phyloP scores from a whole-genome alignment of 495 filamentous ascomycete genomes.

The Venustampulla echinocandica region DNA sequence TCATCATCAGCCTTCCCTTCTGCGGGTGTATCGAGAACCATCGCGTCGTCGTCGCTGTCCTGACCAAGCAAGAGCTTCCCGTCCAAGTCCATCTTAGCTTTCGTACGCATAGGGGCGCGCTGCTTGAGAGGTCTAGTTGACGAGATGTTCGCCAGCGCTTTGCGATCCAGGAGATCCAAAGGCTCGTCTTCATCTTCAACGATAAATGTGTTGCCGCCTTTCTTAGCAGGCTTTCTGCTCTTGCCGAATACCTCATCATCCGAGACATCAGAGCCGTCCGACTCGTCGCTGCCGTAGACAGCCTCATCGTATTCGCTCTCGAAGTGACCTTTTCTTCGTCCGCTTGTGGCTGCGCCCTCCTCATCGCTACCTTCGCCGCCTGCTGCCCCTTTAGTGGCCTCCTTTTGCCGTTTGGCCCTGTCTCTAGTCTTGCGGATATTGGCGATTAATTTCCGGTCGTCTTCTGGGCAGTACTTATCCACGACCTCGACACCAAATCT shows the following conservation, averaged over 20 bases:
- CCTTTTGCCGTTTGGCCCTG: constrained; percentile 75
- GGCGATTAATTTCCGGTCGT: constrained; percentile 77
- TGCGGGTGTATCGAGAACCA: constrained; percentile 49
- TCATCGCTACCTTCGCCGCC: constrained; percentile 36
- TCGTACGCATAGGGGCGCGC: constrained; percentile 47
- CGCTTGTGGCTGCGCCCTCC: constrained; percentile 27
- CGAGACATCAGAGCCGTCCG: constrained; percentile 52
- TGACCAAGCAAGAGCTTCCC: constrained; percentile 78
- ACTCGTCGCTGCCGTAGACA: constrained; percentile 77
- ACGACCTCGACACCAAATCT: constrained; percentile 76
- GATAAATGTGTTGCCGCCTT: constrained; percentile 68
- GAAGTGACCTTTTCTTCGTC: constrained; percentile 52
- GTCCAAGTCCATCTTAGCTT: constrained; percentile 68
- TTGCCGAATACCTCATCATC: constrained; percentile 51
- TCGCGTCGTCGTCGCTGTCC: constrained; percentile 44
- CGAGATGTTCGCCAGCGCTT: constrained; percentile 86
- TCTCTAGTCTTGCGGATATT: constrained; percentile 94
- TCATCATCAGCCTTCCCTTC: constrained; percentile 32
- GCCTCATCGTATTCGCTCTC: constrained; percentile 93
- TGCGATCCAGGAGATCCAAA: constrained; percentile 81
- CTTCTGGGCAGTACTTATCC: constrained; percentile 68
- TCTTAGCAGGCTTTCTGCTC: constrained; percentile 38
- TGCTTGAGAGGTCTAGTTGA: constrained; percentile 67
- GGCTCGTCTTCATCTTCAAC: constrained; percentile 89
- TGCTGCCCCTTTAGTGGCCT: constrained; percentile 44